A percentile compares a stretch with the other conserved stretches of the same genome.
Evolutionary conservation across 495 filamentous ascomycete genomes (phyloP).

Genomic region (Tuber melanosporum): DNA sequence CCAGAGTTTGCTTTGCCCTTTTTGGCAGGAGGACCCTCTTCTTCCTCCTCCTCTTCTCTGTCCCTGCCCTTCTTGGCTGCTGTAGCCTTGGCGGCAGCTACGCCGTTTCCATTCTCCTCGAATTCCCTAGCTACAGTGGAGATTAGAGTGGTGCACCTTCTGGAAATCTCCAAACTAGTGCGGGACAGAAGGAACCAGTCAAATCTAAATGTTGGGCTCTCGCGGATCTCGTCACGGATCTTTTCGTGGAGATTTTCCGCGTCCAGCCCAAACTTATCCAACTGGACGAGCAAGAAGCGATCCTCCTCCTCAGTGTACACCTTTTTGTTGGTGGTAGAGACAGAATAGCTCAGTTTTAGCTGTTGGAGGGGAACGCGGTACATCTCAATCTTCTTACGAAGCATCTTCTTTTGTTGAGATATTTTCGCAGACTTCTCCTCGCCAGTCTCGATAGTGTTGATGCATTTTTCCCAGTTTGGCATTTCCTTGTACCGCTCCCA

Average conservation of each 20-base stretch:
- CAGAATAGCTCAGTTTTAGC: conserved; percentile 96
- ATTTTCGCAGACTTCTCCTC: conserved; percentile 84
- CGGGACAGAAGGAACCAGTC: conserved; percentile 98
- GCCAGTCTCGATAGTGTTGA: conserved; percentile 80
- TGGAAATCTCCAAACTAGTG: conserved; percentile 84
- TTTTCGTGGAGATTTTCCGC: conserved; percentile 75
- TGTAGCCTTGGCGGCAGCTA: conserved; percentile 54
- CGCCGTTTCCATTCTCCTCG: conserved; percentile 58
- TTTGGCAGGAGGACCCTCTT: conserved; percentile 79
- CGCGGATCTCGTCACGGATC: conserved; percentile 86
- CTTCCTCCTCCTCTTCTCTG: conserved; percentile 78
- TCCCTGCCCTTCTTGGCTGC: conserved; percentile 69
- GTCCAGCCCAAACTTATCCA: conserved; percentile 84
- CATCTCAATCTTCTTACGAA: conserved; percentile 88
- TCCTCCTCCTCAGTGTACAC: conserved; percentile 99
- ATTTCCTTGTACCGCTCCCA: conserved; percentile 90
- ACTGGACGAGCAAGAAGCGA: conserved; percentile 85
- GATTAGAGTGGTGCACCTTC: conserved; percentile 87
- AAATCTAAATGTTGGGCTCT: conserved; percentile 91
- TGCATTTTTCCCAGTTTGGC: conserved; percentile 75
- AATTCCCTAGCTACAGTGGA: conserved; percentile 93
- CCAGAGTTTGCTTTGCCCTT: conserved; percentile 74
- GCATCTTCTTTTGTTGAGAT: conserved; percentile 87
- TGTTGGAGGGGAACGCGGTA: conserved; percentile 96
- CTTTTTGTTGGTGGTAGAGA: conserved; percentile 99